These are phyloP conservation scores for Amorphotheca resinae DNA, from an alignment of 495 filamentous ascomycete genomes.

Conservation along the genomic window DNA sequence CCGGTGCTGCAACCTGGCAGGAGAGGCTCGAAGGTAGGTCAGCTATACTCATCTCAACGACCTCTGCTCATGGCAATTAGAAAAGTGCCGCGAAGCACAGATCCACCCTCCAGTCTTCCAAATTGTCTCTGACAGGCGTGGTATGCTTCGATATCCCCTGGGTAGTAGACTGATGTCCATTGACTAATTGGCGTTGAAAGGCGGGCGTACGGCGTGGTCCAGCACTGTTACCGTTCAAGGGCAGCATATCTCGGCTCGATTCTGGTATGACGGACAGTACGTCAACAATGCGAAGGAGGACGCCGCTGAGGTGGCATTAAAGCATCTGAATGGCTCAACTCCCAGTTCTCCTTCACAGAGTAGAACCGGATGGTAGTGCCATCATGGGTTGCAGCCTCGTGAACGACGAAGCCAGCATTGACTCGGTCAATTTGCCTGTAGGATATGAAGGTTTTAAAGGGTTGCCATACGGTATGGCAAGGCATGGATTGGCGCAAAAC, in stretches of 20 bases:
- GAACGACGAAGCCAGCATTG: not conserved
- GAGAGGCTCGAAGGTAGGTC: constrained; percentile 39
- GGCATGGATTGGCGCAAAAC: constrained; percentile 22
- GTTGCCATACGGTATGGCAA: constrained; percentile 14
- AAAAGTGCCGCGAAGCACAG: constrained; percentile 44
- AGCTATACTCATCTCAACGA: not conserved
- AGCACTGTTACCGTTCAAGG: constrained; percentile 51
- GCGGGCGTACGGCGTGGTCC: constrained; percentile 87
- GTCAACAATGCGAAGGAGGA: constrained; percentile 84
- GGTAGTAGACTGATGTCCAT: constrained; percentile 6
- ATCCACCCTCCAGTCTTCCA: constrained; percentile 48
- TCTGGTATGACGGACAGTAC: constrained; percentile 84
- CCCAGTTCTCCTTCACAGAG: constrained; percentile 21
- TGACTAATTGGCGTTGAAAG: constrained; percentile 29
- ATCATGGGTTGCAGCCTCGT: not conserved
- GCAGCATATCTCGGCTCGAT: constrained; percentile 50
- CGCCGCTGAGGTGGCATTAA: constrained; percentile 66
- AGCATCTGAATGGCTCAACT: constrained; percentile 26
- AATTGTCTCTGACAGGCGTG: constrained; percentile 68
- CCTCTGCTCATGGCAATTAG: constrained; percentile 29
- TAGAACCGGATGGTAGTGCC: constrained; percentile 17
- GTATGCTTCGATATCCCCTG: constrained; percentile 29
- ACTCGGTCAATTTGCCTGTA: constrained; percentile 14
- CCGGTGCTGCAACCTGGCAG: constrained; percentile 30
- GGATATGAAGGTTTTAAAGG: constrained; percentile 18